These are phyloP conservation scores for Lachnellula suecica DNA, from an alignment of 2,329 filamentous ascomycete species.

Conservation along the genomic window DNA sequence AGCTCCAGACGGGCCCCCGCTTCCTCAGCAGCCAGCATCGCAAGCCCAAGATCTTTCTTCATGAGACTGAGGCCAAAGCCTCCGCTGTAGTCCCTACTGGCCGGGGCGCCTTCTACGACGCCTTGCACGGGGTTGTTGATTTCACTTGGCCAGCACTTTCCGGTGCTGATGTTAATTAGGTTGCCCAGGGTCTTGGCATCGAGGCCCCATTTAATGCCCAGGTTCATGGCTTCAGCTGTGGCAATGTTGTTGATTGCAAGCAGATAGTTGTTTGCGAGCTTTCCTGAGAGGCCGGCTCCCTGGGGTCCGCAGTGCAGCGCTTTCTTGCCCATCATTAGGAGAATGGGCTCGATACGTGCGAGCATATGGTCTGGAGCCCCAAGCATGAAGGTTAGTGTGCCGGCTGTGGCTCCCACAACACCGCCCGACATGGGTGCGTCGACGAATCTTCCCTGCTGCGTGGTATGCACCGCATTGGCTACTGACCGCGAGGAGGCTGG, in stretches of 20 bases:
- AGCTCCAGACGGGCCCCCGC: conserved; percentile 65
- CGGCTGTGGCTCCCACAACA: conserved; percentile 85
- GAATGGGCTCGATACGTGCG: conserved; percentile 62
- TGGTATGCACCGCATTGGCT: conserved; percentile 66
- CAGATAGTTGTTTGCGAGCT: conserved; percentile 96
- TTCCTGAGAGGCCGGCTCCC: conserved; percentile 83
- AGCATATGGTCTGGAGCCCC: conserved; percentile 65
- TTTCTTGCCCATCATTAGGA: conserved; percentile 81
- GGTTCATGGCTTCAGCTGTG: conserved; percentile 57
- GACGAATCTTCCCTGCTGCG: conserved; percentile 73
- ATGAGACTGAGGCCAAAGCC: conserved; percentile 78
- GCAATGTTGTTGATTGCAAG: conserved; percentile 86
- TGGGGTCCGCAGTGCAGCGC: conserved; percentile 84
- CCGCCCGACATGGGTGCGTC: conserved; percentile 98
- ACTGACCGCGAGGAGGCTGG: conserved; percentile 79
- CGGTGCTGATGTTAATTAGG: conserved; percentile 91
- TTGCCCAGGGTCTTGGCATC: conserved; percentile 67
- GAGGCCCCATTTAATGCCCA: conserved; percentile 54
- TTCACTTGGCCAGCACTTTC: conserved; percentile 94
- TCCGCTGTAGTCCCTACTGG: conserved; percentile 72
- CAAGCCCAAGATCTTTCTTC: conserved; percentile 76
- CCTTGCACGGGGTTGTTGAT: conserved; percentile 93
- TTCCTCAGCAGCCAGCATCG: conserved; percentile 69
- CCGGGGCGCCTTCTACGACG: conserved; percentile 74
- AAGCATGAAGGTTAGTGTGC: conserved; percentile 94